Conservation (phyloP, 2,329 filamentous ascomycete genomes). For the Trichoderma sp. region DNA sequence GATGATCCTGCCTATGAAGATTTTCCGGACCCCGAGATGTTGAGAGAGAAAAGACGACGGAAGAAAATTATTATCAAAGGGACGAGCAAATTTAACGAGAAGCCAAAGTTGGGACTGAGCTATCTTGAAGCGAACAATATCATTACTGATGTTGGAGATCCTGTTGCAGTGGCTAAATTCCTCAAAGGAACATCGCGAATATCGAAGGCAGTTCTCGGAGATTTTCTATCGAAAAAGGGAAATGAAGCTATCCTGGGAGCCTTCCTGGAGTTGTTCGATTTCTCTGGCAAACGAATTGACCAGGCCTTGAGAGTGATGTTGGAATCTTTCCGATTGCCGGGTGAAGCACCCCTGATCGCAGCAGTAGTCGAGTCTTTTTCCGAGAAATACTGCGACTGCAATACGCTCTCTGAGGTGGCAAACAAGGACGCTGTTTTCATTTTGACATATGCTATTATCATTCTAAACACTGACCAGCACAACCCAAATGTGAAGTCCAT, state of each 20-base stretch:
- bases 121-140: slow-evolving; percentile 85
- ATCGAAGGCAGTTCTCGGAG: slow-evolving; percentile 87
- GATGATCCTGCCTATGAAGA: slow-evolving; percentile 65
- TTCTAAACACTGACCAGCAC: slow-evolving; percentile 96
- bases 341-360: slow-evolving; percentile 90
- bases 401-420: slow-evolving; percentile 71
- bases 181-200: slow-evolving; percentile 83
- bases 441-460: slow-evolving; percentile 92
- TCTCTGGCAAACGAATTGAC: slow-evolving; percentile 81
- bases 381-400: slow-evolving; percentile 76
- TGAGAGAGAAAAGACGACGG: slow-evolving; percentile 72
- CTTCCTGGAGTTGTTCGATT: slow-evolving; percentile 87
- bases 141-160: slow-evolving; percentile 73
- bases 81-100: slow-evolving; percentile 91
- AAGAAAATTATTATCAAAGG: slow-evolving; percentile 91
- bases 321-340: slow-evolving; percentile 88
- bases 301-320: slow-evolving; percentile 87
- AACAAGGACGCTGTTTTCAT: slow-evolving; percentile 89
- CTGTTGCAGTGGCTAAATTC: slow-evolving; percentile 80
- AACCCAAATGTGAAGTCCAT: slow-evolving; percentile 82
- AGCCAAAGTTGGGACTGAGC: slow-evolving; percentile 82
- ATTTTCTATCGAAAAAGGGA: slow-evolving; percentile 87
- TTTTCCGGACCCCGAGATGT: slow-evolving; percentile 62
- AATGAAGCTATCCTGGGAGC: slow-evolving; percentile 83
- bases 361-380: slow-evolving; percentile 86